Percentiles rank a stretch among this genome's conserved stretches.
Evolutionary conservation across 2,329 filamentous ascomycete species (phyloP).

Genomic region (Botrytis elliptica): DNA sequence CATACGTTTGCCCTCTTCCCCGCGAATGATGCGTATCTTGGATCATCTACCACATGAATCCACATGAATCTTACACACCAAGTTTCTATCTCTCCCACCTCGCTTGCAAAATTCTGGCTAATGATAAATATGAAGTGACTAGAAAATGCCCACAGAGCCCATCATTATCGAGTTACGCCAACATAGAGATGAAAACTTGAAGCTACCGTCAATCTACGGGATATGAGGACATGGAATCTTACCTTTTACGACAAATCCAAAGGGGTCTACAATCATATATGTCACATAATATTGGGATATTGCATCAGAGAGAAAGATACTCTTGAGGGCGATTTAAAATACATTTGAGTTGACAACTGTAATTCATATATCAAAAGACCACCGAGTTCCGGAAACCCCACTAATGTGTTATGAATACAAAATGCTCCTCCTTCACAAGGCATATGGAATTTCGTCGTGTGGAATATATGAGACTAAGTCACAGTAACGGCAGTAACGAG

Average conservation of each 20-base stretch:
- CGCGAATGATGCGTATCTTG: background rate
- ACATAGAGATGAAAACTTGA: background rate
- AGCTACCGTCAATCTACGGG: too few species aligned
- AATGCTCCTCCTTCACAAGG: background rate
- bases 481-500: background rate
- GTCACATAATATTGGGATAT: background rate
- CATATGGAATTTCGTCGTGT: too few species aligned
- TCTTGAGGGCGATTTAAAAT: background rate
- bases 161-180: background rate
- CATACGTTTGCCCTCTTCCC: background rate
- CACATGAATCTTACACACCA: background rate
- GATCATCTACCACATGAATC: background rate
- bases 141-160: background rate
- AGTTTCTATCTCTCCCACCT: too few species aligned
- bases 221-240: background rate
- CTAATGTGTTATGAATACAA: background rate
- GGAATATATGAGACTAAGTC: too few species aligned
- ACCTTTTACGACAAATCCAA: background rate
- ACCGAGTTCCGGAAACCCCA: background rate
- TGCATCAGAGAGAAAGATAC: background rate
- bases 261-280: too few species aligned
- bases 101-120: background rate
- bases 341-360: background rate
- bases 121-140: background rate
- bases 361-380: background rate